Evolutionary conservation across 1,284 basidiomycete species (phyloP).

Genomic region (Trichosporon asahii): DNA sequence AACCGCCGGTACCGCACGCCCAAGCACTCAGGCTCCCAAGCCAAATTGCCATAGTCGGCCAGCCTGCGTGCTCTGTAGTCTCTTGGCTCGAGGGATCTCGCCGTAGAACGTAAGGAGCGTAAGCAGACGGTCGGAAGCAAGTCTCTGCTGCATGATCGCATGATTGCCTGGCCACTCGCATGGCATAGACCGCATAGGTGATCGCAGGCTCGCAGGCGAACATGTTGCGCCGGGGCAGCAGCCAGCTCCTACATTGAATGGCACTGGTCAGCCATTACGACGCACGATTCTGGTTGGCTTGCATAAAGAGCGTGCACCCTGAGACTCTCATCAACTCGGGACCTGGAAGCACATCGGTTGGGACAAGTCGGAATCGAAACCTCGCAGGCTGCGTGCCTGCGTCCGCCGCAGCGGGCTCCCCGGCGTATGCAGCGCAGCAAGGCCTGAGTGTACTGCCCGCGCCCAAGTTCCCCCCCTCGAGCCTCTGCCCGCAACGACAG

Average conservation of each 20-base stretch:
- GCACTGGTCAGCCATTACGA: background rate
- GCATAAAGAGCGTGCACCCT: background rate
- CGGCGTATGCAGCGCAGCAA: background rate
- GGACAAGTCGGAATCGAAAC: background rate
- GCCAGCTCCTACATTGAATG: conserved; percentile 2
- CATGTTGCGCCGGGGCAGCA: no score
- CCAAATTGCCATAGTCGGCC: background rate
- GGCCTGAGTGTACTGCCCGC: background rate
- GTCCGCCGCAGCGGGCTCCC: background rate
- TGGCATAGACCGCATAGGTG: no score
- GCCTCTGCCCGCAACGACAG: no score
- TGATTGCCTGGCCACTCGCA: no score
- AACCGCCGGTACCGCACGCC: no score
- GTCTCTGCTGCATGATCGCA: no score
- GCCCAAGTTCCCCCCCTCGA: no score
- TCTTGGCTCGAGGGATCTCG: no score
- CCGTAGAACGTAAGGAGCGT: no score
- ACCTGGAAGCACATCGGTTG: background rate
- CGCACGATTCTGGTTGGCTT: background rate
- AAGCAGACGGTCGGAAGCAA: no score
- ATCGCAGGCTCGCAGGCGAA: no score
- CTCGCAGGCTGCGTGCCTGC: background rate
- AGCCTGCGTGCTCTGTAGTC: no score
- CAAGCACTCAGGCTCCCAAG: background rate
- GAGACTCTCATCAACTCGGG: conserved; percentile 10